These are phyloP conservation scores for Coemansia sp. DNA, from an alignment of 192 early-diverging fungal species.

Conservation along the genomic window DNA sequence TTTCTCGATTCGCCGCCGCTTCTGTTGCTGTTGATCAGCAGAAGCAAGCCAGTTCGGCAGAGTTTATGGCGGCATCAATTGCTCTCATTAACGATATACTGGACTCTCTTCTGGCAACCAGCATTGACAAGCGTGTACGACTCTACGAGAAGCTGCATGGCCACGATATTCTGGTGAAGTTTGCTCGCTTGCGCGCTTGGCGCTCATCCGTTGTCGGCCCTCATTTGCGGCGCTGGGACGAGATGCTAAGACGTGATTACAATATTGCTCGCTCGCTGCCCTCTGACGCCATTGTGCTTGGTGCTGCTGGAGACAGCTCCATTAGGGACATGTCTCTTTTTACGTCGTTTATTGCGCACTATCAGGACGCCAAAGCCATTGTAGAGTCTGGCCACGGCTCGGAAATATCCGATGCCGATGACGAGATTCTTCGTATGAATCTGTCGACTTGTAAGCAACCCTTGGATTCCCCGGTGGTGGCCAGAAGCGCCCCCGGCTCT, in stretches of 20 bases:
- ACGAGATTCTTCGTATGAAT: slow-evolving; percentile 27
- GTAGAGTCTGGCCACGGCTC: background rate
- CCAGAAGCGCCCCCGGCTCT: slow-evolving; percentile 23
- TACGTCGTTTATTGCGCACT: slow-evolving; percentile 28
- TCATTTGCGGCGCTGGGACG: slow-evolving; percentile 40
- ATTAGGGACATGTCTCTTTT: slow-evolving; percentile 17
- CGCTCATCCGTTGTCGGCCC: slow-evolving; percentile 15
- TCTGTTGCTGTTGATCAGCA: background rate
- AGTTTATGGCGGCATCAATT: slow-evolving; percentile 26
- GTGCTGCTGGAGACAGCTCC: slow-evolving; percentile 27
- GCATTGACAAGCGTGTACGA: slow-evolving; percentile 24
- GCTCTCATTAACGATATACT: slow-evolving; percentile 16
- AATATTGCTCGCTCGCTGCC: slow-evolving; percentile 36
- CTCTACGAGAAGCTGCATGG: slow-evolving; percentile 30
- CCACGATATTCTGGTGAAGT: slow-evolving; percentile 34
- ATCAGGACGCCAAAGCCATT: slow-evolving; percentile 21
- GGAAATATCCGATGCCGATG: slow-evolving; percentile 18
- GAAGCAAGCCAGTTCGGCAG: slow-evolving; percentile 14
- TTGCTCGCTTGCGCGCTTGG: slow-evolving; percentile 18
- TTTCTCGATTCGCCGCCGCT: background rate
- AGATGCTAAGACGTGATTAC: slow-evolving; percentile 38
- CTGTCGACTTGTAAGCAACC: slow-evolving; percentile 19
- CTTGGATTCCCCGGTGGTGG: background rate
- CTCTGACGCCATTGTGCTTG: slow-evolving; percentile 15
- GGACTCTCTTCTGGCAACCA: slow-evolving; percentile 15